These are phyloP conservation scores for Quercus wislizeni DNA, from an alignment of 306 rosid genomes.

Conservation along the genomic window DNA sequence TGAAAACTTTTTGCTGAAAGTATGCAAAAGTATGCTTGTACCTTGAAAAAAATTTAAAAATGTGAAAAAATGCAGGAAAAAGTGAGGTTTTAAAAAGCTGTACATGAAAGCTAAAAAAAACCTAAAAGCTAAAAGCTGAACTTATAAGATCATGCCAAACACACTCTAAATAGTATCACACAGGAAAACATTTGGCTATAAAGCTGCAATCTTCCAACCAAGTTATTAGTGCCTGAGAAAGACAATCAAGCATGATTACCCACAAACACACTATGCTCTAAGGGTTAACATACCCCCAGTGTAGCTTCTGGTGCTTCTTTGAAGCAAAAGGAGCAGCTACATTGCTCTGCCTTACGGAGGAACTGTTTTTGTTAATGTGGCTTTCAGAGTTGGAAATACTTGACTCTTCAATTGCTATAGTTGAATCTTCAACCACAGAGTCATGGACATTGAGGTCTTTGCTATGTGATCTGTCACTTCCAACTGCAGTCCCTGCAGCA, in stretches of 20 bases:
- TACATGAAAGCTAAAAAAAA: too few relatives aligned
- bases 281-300: slow-evolving; percentile 67
- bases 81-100: too few relatives aligned
- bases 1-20: too few relatives aligned
- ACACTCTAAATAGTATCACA: background rate
- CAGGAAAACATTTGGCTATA: background rate
- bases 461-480: slow-evolving; percentile 22
- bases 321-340: slow-evolving; percentile 9
- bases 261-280: background rate
- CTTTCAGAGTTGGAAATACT: slow-evolving; percentile 14
- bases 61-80: too few relatives aligned
- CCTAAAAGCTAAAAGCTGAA: too few relatives aligned
- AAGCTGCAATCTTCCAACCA: background rate
- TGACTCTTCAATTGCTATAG: slow-evolving; percentile 23
- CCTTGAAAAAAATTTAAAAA: too few relatives aligned
- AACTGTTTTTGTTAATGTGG: slow-evolving; percentile 17
- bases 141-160: too few relatives aligned
- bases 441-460: slow-evolving; percentile 10
- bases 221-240: background rate
- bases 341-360: slow-evolving; percentile 21
- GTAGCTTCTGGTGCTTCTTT: slow-evolving; percentile 57
- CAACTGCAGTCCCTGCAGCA: slow-evolving; percentile 22
- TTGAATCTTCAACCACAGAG: slow-evolving; percentile 26
- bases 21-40: too few relatives aligned
- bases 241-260: background rate